These are phyloP conservation scores for Fonsecaea nubica DNA, from an alignment of 2,329 filamentous ascomycete genomes.

Conservation along the genomic window DNA sequence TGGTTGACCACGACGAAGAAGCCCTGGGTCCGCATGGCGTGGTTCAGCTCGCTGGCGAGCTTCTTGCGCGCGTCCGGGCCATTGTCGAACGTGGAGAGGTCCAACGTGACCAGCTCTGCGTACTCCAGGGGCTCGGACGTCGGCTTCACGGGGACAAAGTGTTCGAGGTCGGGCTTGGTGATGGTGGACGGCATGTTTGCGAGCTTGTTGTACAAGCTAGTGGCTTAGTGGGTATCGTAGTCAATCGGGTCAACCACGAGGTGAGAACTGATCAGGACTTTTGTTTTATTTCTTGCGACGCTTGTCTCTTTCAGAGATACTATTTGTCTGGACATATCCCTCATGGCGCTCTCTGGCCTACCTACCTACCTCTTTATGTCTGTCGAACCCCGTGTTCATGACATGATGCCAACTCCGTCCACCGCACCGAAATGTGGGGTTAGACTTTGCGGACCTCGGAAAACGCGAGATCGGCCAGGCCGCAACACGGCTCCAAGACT, in stretches of 20 bases:
- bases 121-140: constrained; percentile 9
- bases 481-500: background rate
- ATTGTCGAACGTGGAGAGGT: constrained; percentile 8
- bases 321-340: background rate
- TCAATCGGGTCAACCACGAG: background rate
- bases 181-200: background rate
- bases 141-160: constrained; percentile 9
- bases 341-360: background rate
- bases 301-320: background rate
- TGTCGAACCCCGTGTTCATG: background rate
- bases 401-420: background rate
- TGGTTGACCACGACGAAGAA: constrained; percentile 71
- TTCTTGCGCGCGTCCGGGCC: background rate
- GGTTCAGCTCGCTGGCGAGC: constrained; percentile 8
- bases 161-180: constrained; percentile 7
- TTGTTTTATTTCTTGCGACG: background rate
- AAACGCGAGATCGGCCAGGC: background rate
- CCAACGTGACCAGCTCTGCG: constrained; percentile 14
- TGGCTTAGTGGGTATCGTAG: too few species aligned
- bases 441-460: background rate
- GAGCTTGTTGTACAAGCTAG: background rate
- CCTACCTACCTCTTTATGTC: background rate
- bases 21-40: constrained; percentile 39
- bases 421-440: background rate
- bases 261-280: background rate